A percentile compares a stretch with the other conserved stretches of the same genome.
Conservation (phyloP, 306 rosid genomes). For the Citrullus amarus region DNA sequence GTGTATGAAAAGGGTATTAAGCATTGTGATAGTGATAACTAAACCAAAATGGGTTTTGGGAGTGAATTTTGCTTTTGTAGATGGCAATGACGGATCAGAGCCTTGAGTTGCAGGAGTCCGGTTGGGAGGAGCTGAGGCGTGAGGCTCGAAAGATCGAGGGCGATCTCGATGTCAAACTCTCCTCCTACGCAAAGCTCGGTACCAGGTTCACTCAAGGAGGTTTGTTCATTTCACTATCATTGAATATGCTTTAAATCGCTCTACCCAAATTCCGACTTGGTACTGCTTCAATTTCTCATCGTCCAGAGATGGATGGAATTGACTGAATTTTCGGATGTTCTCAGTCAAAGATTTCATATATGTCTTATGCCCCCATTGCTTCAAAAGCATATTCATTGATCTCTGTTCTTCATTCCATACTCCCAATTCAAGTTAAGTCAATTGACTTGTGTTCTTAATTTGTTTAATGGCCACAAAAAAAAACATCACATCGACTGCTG, state of each 20-base stretch:
- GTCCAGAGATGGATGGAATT: background rate
- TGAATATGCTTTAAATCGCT: background rate
- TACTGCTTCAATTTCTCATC: background rate
- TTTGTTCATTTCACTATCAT: background rate
- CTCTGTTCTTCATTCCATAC: background rate
- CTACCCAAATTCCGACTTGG: background rate
- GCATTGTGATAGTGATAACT: background rate
- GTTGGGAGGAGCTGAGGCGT: slow-evolving; percentile 93
- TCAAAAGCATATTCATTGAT: background rate
- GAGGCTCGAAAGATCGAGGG: slow-evolving; percentile 98
- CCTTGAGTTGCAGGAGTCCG: slow-evolving; percentile 95
- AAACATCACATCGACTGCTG: background rate
- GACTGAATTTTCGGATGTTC: background rate
- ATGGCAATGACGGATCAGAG: slow-evolving; percentile 54
- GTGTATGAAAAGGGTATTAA: background rate
- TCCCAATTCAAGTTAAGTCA: background rate
- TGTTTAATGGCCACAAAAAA: too few relatives aligned
- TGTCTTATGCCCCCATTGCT: background rate
- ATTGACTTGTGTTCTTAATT: background rate
- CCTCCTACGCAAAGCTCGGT: slow-evolving; percentile 85
- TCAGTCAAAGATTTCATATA: background rate
- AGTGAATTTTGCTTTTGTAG: slow-evolving; percentile 9
- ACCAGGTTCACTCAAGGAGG: slow-evolving; percentile 89
- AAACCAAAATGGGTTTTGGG: slow-evolving; percentile 13
- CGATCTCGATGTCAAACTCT: slow-evolving; percentile 93